Base-by-base conservation (phyloP, 2,329 filamentous ascomycete genomes). In the Phaeomoniella chlamydospora region DNA sequence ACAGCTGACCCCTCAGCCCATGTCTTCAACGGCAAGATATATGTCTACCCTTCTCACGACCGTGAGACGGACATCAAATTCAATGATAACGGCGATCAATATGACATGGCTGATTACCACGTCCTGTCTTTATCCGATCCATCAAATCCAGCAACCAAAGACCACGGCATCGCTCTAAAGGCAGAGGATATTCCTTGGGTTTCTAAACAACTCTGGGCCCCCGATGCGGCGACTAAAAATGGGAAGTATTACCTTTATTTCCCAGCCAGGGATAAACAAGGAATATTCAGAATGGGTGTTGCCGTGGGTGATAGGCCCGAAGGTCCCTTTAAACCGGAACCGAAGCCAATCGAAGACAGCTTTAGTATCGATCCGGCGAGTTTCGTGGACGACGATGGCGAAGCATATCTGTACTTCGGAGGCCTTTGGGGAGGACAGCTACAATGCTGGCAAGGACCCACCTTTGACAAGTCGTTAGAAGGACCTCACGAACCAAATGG, bases 51-150 rank as follows among this genome's bases (percentile, higher is more conserved):
- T 14, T 86, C 80, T 15, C 80, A 87, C 59, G 80, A 87, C 57
- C 72, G 79, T 45, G 77, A 83, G 55, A 82, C 78, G 4, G 70
- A 75, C 55, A 81, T 84, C 54, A 39, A 70, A 39, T 77, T 80
- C 65, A 86, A 87, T 61, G 80, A 86, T 66, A 84, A 85, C 67
- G 81, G 81, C 51, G 80, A 85, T 59, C 81, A 86, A 54, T 86
- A 85, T 55, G 81, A 84, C 61, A 87, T 86, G 81, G 68, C 62
- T 38, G 81, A 87, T 62, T 87, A 87, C 66, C 80, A 86, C 56
- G 81, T 87, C 53, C 77, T 86, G 57, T 77, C 71, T 44, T 61
- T 71, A 17, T 57, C 72, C 39, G 6, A 6, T n/a, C 22, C 22
- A 6, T 9, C 22, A 6, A 26, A 26, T 26, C 22, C 22, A 26